Conservation (phyloP, 805 yeast genomes). For the Wickerhamiella cacticola region DNA sequence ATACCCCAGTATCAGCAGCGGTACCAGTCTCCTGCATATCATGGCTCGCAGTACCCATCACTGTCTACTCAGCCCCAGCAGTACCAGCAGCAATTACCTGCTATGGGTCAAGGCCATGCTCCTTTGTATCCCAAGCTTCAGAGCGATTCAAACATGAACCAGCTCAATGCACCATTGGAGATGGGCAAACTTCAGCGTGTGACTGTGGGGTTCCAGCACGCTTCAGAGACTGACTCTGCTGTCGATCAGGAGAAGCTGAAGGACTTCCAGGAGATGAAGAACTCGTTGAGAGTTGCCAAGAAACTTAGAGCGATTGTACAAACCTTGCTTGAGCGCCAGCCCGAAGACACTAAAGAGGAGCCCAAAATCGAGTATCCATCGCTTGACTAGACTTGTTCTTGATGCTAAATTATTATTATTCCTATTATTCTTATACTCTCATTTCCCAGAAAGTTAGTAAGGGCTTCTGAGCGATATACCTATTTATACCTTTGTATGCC, state of each 20-base stretch:
- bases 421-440: too few relatives aligned
- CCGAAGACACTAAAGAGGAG: neutral
- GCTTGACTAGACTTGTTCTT: neutral
- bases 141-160: neutral
- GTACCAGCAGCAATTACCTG: slow-evolving; percentile 3
- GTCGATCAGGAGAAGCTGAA: neutral
- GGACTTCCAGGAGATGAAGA: slow-evolving; percentile 8
- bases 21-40: neutral
- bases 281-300: slow-evolving; percentile 12
- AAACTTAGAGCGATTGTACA: slow-evolving; percentile 10
- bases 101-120: neutral
- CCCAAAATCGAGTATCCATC: neutral
- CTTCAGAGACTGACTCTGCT: neutral
- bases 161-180: slow-evolving; percentile 6
- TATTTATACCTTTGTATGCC: too few relatives aligned
- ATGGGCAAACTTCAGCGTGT: slow-evolving; percentile 10
- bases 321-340: slow-evolving; percentile 7
- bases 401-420: neutral
- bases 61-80: neutral
- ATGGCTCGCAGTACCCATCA: slow-evolving; percentile 5
- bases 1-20: neutral
- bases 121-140: slow-evolving; percentile 9
- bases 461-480: neutral
- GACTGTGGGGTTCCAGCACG: slow-evolving; percentile 13
- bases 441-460: too few relatives aligned